Evolutionary conservation across 2,329 filamentous ascomycete species (phyloP), one percentile per base, ranked within the genome.

Genomic region (Bisporella sp.): DNA sequence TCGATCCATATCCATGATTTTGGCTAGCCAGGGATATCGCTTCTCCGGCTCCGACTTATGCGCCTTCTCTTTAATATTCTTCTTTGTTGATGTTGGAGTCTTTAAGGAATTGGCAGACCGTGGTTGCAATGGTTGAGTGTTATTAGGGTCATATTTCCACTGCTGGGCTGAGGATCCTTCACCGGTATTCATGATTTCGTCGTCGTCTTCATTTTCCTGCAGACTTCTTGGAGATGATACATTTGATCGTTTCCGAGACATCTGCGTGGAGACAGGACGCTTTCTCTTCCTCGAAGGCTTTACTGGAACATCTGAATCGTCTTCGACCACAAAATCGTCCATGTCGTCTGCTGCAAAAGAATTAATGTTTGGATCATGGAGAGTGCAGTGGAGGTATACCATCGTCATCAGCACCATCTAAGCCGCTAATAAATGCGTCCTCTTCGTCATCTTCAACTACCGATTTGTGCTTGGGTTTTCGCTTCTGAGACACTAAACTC

Each of bases 1-100:
- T 47, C 84, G 82, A 61, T 97, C 90, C 45, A 89, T 89, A 66
- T 99, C 93, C 58, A 78, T 74, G 51, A 93, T 78, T 53, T 91
- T 85, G 46, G 89, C 91, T 49, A 99, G 77, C 93, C 93, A 99
- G 9, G 87, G 71, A 63, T 99, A 95, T 54, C 93, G 79, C 50
- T 92, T 77, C 56, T 95, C 89, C 1, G 91, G 90, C 43, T 96
- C 90, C 37, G 80, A 86, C 31, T 81, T 82, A 64, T 91, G 82
- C 4, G 89, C 88, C 65, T 93, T 95, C 57, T 71, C 59, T 55
- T 78, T 79, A 42, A 63, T 65, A 31, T 68, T 64, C 46, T 69
- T 67, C 12, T 64, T 61, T 3, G 59, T 56, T 2, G 58, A 49
- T 28, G 49, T 54, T 4, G 68, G 59, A 33, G 62, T 65, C 49